These are phyloP conservation scores for Aspergillus sp. DNA, from an alignment of 2,329 filamentous ascomycete genomes.

Conservation along the genomic window DNA sequence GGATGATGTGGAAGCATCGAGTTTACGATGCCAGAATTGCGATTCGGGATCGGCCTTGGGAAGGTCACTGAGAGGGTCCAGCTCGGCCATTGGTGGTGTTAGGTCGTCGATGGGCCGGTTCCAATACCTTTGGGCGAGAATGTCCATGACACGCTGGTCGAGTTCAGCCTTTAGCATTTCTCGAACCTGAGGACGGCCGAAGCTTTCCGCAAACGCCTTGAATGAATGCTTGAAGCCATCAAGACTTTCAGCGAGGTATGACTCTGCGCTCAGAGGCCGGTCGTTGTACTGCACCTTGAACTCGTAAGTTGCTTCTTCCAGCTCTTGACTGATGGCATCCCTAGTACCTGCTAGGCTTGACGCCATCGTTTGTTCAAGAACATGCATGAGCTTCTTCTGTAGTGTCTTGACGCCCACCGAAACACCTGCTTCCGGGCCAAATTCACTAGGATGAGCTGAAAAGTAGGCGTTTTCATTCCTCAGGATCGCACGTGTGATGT, in stretches of 20 bases:
- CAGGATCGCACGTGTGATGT: slow-evolving; percentile 77
- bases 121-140: slow-evolving; percentile 94
- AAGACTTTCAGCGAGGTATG: slow-evolving; percentile 91
- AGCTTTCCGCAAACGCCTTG: slow-evolving; percentile 87
- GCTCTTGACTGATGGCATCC: slow-evolving; percentile 89
- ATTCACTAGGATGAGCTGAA: slow-evolving; percentile 78
- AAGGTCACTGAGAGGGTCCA: slow-evolving; percentile 74
- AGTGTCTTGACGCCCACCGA: slow-evolving; percentile 83
- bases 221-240: slow-evolving; percentile 98
- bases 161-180: slow-evolving; percentile 89
- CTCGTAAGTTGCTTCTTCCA: slow-evolving; percentile 96
- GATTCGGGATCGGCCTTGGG: slow-evolving; percentile 85
- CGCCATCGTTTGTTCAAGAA: slow-evolving; percentile 96
- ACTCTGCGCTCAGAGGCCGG: slow-evolving; percentile 89
- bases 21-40: slow-evolving; percentile 89
- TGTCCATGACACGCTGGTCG: slow-evolving; percentile 91
- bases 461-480: slow-evolving; percentile 92
- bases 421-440: slow-evolving; percentile 73
- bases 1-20: slow-evolving; percentile 87
- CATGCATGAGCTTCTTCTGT: slow-evolving; percentile 94
- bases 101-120: slow-evolving; percentile 92
- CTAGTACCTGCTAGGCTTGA: slow-evolving; percentile 85
- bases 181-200: slow-evolving; percentile 86
- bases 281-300: slow-evolving; percentile 99
- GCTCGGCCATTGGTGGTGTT: slow-evolving; percentile 66